A percentile compares a stretch with the other conserved stretches of the same genome.
These are phyloP conservation scores for Rhinocladiella mackenziei DNA, from an alignment of 2,329 filamentous ascomycete species.

Conservation along the genomic window DNA sequence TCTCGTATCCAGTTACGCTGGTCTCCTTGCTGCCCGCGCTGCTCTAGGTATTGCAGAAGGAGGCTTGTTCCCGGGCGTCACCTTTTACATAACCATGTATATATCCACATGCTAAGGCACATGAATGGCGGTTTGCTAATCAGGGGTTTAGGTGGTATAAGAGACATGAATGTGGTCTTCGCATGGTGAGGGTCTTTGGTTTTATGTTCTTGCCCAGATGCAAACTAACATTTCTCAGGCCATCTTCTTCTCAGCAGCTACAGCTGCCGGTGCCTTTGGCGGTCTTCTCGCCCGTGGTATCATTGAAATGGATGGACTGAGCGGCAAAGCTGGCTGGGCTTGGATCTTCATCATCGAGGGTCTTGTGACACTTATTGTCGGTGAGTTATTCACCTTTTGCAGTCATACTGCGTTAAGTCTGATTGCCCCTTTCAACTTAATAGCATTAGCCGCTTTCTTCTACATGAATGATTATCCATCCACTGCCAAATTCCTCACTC, in stretches of 20 bases:
- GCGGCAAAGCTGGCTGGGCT: slow-evolving; percentile 42
- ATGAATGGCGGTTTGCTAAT: background rate
- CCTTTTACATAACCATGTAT: slow-evolving; percentile 23
- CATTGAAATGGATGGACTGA: slow-evolving; percentile 41
- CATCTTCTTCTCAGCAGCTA: slow-evolving; percentile 24
- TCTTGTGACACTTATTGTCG: slow-evolving; percentile 42
- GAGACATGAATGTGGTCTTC: slow-evolving; percentile 20
- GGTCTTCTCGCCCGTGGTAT: slow-evolving; percentile 39
- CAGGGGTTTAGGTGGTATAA: slow-evolving; percentile 7
- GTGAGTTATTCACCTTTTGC: slow-evolving; percentile 18
- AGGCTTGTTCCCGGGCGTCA: slow-evolving; percentile 37
- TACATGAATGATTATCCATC: slow-evolving; percentile 50
- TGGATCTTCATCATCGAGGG: slow-evolving; percentile 45
- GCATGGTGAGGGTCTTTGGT: slow-evolving; percentile 11
- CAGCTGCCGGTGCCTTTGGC: slow-evolving; percentile 23
- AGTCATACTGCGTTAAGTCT: background rate
- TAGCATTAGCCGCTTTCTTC: slow-evolving; percentile 43
- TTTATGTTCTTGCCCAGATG: background rate
- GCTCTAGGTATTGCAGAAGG: slow-evolving; percentile 41
- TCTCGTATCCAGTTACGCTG: slow-evolving; percentile 36
- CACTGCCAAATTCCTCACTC: slow-evolving; percentile 44
- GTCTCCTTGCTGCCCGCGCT: slow-evolving; percentile 30
- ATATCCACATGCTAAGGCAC: background rate
- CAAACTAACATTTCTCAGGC: slow-evolving; percentile 6
- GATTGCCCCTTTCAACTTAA: too few species aligned